phyloP scores from a whole-genome alignment of 345 rosid species.

The Dimocarpus longan region DNA sequence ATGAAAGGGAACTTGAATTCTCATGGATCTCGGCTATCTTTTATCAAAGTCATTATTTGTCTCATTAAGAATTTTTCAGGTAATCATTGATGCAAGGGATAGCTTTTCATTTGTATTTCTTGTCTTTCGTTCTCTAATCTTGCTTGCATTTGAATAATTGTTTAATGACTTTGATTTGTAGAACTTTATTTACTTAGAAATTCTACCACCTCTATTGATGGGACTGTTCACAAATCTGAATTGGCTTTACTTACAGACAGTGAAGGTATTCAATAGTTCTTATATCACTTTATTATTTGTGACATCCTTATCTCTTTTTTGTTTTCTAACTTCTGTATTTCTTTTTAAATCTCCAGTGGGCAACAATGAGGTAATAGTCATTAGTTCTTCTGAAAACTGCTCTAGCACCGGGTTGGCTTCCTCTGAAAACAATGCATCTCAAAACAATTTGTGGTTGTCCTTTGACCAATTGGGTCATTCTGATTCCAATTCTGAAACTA shows the following conservation, averaged over 20 bases:
- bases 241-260: slow-evolving; percentile 38
- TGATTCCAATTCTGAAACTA: slow-evolving; percentile 52
- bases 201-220: slow-evolving; percentile 30
- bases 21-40: slow-evolving; percentile 48
- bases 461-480: slow-evolving; percentile 42
- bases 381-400: slow-evolving; percentile 46
- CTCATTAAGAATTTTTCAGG: slow-evolving; percentile 82
- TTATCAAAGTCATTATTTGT: slow-evolving; percentile 57
- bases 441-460: slow-evolving; percentile 42
- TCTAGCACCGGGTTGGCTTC: slow-evolving; percentile 39
- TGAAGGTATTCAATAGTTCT: slow-evolving; percentile 50
- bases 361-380: slow-evolving; percentile 42
- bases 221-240: slow-evolving; percentile 36
- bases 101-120: slow-evolving; percentile 5
- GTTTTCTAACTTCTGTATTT: slow-evolving; percentile 19
- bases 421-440: slow-evolving; percentile 47
- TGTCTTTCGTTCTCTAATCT: slow-evolving; percentile 3
- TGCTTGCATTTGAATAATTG: slow-evolving; percentile 18
- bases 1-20: slow-evolving; percentile 53
- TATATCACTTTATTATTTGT: slow-evolving; percentile 18
- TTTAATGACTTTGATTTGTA: slow-evolving; percentile 35
- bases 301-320: slow-evolving; percentile 5
- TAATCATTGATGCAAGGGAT: slow-evolving; percentile 23
- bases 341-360: slow-evolving; percentile 45
- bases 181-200: slow-evolving; percentile 51